Conservation (phyloP, 2,329 filamentous ascomycete genomes). For the Cryoendolithus antarcticus region DNA sequence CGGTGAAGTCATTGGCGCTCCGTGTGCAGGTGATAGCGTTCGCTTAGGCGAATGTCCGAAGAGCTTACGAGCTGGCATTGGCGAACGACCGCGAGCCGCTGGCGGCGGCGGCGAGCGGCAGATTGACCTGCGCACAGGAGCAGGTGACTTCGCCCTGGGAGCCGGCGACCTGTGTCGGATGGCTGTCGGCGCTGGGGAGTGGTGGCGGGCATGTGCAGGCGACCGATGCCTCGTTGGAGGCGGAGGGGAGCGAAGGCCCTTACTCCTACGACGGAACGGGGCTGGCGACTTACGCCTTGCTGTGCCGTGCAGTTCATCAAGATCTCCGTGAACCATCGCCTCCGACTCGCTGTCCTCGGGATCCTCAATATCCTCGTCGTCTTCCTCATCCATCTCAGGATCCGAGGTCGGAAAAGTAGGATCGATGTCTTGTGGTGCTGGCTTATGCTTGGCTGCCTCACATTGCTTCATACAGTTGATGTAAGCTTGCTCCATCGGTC, state of each 20-base stretch:
- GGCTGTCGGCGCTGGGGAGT: slow-evolving; percentile 26
- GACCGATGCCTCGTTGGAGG: slow-evolving; percentile 18
- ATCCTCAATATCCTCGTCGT: slow-evolving; percentile 49
- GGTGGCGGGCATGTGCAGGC: slow-evolving; percentile 12
- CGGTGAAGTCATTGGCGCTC: slow-evolving; percentile 47
- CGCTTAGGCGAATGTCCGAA: slow-evolving; percentile 62
- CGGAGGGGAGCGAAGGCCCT: slow-evolving; percentile 22
- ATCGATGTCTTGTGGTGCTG: slow-evolving; percentile 92
- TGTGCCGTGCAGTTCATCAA: slow-evolving; percentile 20
- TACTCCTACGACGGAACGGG: slow-evolving; percentile 1
- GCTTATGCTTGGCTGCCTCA: slow-evolving; percentile 65
- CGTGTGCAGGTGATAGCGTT: slow-evolving; percentile 32
- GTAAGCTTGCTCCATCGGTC: slow-evolving; percentile 87
- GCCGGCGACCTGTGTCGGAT: slow-evolving; percentile 25
- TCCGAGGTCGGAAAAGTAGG: slow-evolving; percentile 95
- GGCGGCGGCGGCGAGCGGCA: slow-evolving; percentile 23
- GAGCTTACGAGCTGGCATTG: slow-evolving; percentile 28
- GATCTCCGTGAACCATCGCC: slow-evolving; percentile 48
- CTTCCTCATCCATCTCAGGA: slow-evolving; percentile 68
- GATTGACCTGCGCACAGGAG: slow-evolving; percentile 31
- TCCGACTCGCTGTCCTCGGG: slow-evolving; percentile 52
- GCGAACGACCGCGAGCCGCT: slow-evolving; percentile 27
- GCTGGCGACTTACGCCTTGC: slow-evolving; percentile 1
- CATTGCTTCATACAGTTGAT: slow-evolving; percentile 71
- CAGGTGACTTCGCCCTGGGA: slow-evolving; percentile 11